These are phyloP conservation scores for Madurella fahalii DNA, from an alignment of 2,329 filamentous ascomycete species.

Conservation along the genomic window DNA sequence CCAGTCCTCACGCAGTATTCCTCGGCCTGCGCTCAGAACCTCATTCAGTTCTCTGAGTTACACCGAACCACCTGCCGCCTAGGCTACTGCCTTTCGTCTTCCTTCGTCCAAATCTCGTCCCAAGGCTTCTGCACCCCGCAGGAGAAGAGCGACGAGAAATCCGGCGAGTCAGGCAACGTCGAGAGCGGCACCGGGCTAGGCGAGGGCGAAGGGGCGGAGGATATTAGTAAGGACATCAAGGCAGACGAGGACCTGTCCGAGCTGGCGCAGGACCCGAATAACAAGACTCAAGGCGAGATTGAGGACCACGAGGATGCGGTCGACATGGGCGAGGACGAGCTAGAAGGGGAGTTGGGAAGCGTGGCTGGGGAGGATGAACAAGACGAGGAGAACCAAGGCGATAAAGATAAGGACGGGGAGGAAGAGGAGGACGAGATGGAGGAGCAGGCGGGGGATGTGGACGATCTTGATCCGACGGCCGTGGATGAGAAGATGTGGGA, in stretches of 20 bases:
- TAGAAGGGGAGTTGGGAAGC: slow-evolving; percentile 77
- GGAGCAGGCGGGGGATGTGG: slow-evolving; percentile 85
- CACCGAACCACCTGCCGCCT: slow-evolving; percentile 71
- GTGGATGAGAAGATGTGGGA: slow-evolving; percentile 99
- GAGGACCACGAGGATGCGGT: slow-evolving; percentile 80
- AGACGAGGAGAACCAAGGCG: slow-evolving; percentile 55
- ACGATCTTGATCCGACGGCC: slow-evolving; percentile 82
- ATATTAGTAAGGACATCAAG: slow-evolving; percentile 95
- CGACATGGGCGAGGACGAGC: slow-evolving; percentile 88
- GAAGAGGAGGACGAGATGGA: slow-evolving; percentile 74
- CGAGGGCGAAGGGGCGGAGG: slow-evolving; percentile 90
- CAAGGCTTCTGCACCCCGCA: slow-evolving; percentile 90
- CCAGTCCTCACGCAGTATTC: slow-evolving; percentile 75
- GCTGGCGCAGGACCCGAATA: slow-evolving; percentile 77
- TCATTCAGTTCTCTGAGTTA: slow-evolving; percentile 56
- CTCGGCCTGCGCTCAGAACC: slow-evolving; percentile 53
- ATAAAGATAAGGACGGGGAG: slow-evolving; percentile 57
- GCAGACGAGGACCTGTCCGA: slow-evolving; percentile 92
- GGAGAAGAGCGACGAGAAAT: slow-evolving; percentile 70
- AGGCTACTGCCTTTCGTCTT: slow-evolving; percentile 68
- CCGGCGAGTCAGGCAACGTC: slow-evolving; percentile 69
- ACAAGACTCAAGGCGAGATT: slow-evolving; percentile 61
- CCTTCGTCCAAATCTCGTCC: slow-evolving; percentile 72
- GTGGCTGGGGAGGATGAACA: slow-evolving; percentile 60
- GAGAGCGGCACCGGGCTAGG: slow-evolving; percentile 91